Evolutionary conservation across 148 eudicot species (phyloP), one percentile per base, ranked within the genome.

Genomic region (Mesembryanthemum crystallinum): DNA sequence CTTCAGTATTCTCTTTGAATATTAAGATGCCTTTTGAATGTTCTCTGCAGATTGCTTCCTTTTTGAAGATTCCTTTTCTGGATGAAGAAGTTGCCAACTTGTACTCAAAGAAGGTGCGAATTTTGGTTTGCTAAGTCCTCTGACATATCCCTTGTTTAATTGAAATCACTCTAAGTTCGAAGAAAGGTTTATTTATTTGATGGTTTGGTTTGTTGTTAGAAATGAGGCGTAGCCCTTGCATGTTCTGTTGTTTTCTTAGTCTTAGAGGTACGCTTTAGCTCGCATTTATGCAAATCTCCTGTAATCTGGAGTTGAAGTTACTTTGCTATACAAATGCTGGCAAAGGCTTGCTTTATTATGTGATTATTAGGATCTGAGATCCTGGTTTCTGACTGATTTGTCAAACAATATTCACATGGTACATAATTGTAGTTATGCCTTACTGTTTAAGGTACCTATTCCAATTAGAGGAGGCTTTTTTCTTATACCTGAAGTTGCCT

Each of bases 21-120:
- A 20, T 62, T 30, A 51, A 71, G 17, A 47, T 61, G 25, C 68
- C 13, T 73, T 57, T 39, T 69, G 27, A 2, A 18, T 76, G 24
- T 72, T 70, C 47, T 62, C 28, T 29, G 57, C 64, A 95, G 99
- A 86, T 92, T 79, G 96, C 99, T 43, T 92, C 99, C 37, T 76
- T 85, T 74, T 77, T 95, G 84, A 95, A 92, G 84, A 89, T 95
- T 65, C 99, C 94, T 27, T 82, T 83, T 33, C 70, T 95, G 47
- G 88, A 83, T 84, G 92, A 95, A 76, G 98, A 92, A 78, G 88
- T 88, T 69, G 85, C 83, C 78, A 87, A 86, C 74, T 82, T 91
- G 20, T 87, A 81, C 78, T 80, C 86, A 0, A 86, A 86, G 68
- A 95, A 95, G 97, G 98, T 92, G 88, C 33, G 75, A n/a, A 71